Conservation (phyloP, 2,329 filamentous ascomycete genomes). For the Fusarium bulbicola region DNA sequence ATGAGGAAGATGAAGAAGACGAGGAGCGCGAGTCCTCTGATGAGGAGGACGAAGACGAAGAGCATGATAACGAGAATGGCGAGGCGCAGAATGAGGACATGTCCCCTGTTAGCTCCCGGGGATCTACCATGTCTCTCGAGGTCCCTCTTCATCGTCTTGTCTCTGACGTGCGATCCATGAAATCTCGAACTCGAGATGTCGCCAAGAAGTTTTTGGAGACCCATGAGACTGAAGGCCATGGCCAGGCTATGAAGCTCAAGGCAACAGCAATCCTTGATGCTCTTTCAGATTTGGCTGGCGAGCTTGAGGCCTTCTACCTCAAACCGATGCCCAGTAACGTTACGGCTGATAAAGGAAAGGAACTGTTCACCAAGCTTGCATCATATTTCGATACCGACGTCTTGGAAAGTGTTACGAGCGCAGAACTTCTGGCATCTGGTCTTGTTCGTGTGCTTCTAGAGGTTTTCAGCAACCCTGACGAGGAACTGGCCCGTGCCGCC, state of each 20-base stretch:
- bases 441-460: slow-evolving; percentile 85
- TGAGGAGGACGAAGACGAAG: slow-evolving; percentile 61
- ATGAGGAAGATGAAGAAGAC: slow-evolving; percentile 42
- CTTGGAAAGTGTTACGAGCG: slow-evolving; percentile 92
- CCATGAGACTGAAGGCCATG: slow-evolving; percentile 80
- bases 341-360: slow-evolving; percentile 62
- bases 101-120: slow-evolving; percentile 72
- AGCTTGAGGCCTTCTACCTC: slow-evolving; percentile 78
- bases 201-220: slow-evolving; percentile 85
- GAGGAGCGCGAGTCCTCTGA: slow-evolving; percentile 51
- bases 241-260: slow-evolving; percentile 79
- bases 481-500: slow-evolving; percentile 69
- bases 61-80: slow-evolving; percentile 61
- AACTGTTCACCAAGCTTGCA: slow-evolving; percentile 79
- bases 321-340: slow-evolving; percentile 58
- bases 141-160: slow-evolving; percentile 59
- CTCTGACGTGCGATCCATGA: slow-evolving; percentile 64
- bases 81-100: slow-evolving; percentile 64
- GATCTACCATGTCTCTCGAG: slow-evolving; percentile 72
- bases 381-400: slow-evolving; percentile 89
- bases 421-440: slow-evolving; percentile 89
- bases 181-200: slow-evolving; percentile 74
- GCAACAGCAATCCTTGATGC: slow-evolving; percentile 78
- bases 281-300: slow-evolving; percentile 74
- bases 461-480: slow-evolving; percentile 79